Conservation (phyloP, 768 basidiomycete species). For the Calvatia gigantea region DNA sequence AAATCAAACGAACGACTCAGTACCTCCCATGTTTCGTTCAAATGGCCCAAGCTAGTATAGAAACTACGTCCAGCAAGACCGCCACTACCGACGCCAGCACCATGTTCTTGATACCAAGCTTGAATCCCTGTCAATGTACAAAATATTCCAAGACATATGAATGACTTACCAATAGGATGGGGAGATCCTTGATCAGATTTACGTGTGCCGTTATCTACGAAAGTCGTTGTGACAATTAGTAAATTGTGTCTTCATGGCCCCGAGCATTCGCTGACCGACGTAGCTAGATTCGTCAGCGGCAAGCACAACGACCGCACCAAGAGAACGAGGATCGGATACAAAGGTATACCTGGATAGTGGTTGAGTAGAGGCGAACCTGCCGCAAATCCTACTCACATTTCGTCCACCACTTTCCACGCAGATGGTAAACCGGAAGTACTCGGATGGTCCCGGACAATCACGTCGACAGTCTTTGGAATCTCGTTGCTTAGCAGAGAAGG, state of each 20-base stretch:
- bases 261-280: slow-evolving; percentile 33
- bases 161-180: slow-evolving; percentile 65
- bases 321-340: slow-evolving; percentile 60
- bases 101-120: slow-evolving; percentile 86
- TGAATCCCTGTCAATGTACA: slow-evolving; percentile 1
- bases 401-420: slow-evolving; percentile 52
- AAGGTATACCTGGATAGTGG: slow-evolving; percentile 57
- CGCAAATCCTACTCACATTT: slow-evolving; percentile 43
- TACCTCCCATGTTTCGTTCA: slow-evolving; percentile 78
- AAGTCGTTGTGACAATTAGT: not conserved
- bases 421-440: slow-evolving; percentile 53
- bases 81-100: slow-evolving; percentile 55
- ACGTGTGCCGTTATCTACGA: slow-evolving; percentile 42
- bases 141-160: not conserved
- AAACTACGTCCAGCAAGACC: slow-evolving; percentile 69
- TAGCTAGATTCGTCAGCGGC: slow-evolving; percentile 66
- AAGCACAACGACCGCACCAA: slow-evolving; percentile 62
- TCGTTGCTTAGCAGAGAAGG: not conserved
- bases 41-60: slow-evolving; percentile 80
- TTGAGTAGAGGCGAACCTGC: not conserved
- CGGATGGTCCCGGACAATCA: slow-evolving; percentile 56
- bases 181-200: slow-evolving; percentile 66
- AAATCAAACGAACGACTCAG: slow-evolving; percentile 17
- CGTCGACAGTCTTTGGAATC: slow-evolving; percentile 47
- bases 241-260: not conserved